phyloP scores from a whole-genome alignment of 805 yeast genomes.

The Saturnispora bothae region DNA sequence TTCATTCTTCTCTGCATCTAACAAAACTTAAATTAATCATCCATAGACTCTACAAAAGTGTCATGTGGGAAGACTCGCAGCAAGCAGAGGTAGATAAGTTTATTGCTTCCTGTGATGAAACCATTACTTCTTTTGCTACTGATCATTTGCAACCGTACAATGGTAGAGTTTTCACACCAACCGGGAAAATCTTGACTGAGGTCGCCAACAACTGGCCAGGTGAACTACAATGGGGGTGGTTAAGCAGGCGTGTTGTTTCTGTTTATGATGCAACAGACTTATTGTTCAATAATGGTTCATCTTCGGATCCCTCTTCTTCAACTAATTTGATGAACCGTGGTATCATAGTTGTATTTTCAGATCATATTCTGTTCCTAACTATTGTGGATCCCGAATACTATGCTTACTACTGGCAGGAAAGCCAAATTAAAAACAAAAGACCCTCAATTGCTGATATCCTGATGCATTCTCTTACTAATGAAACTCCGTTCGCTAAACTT shows the following conservation, averaged over 20 bases:
- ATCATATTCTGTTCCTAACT: constrained; percentile 56
- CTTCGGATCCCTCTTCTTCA: too few relatives aligned
- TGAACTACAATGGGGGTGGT: constrained; percentile 81
- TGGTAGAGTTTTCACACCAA: constrained; percentile 74
- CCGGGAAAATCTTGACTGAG: constrained; percentile 81
- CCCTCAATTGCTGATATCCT: constrained; percentile 69
- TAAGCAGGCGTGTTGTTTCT: constrained; percentile 74
- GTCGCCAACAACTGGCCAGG: constrained; percentile 81
- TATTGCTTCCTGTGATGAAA: constrained; percentile 45
- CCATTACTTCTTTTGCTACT: constrained; percentile 75
- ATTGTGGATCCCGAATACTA: constrained; percentile 33
- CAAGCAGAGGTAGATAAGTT: constrained; percentile 28
- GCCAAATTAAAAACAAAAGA: constrained; percentile 12
- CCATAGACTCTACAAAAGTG: constrained; percentile 44
- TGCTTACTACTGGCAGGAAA: constrained; percentile 7
- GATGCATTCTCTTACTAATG: constrained; percentile 85
- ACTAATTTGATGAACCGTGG: constrained; percentile 32
- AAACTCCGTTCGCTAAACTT: constrained; percentile 55
- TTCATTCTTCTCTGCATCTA: constrained; percentile 62
- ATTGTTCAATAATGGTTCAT: constrained; percentile 14
- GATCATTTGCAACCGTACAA: constrained; percentile 40
- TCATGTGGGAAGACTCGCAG: constrained; percentile 32
- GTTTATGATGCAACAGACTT: constrained; percentile 36
- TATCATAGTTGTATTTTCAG: constrained; percentile 71
- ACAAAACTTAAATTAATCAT: constrained; percentile 61